Evolutionary conservation across 139 green algal genomes (phyloP).

Genomic region (Eudorina sp.): DNA sequence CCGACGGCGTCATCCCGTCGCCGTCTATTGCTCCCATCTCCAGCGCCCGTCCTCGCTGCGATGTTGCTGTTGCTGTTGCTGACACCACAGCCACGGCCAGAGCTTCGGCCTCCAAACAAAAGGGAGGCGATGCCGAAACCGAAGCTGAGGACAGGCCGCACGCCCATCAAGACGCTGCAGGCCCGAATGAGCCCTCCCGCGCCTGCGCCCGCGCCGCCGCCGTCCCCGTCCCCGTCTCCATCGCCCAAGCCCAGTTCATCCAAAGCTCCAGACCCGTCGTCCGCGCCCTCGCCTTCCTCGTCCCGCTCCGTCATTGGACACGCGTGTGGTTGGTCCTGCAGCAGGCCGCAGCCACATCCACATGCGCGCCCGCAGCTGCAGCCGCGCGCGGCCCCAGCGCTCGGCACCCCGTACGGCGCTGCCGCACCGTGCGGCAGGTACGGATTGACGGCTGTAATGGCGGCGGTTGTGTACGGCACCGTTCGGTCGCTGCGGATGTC

Average conservation of each 20-base stretch:
- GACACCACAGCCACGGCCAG: background rate
- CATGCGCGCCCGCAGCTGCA: background rate
- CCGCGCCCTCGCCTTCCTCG: background rate
- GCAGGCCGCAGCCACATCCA: background rate
- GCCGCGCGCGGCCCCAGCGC: background rate
- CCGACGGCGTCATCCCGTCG: too few relatives aligned
- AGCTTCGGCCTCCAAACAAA: background rate
- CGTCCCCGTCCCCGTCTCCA: background rate
- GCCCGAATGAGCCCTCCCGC: background rate
- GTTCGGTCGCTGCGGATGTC: conserved; percentile 50
- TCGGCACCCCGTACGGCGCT: background rate
- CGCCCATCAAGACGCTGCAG: background rate
- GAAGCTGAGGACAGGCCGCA: background rate
- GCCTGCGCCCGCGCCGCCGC: background rate
- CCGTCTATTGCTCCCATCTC: too few relatives aligned
- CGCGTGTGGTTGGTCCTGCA: too few relatives aligned
- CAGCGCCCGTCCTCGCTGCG: too few relatives aligned
- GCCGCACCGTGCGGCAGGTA: conserved; percentile 2
- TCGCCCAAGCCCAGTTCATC: background rate
- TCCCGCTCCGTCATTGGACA: background rate
- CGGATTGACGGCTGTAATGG: conserved; percentile 25
- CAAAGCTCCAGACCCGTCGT: background rate
- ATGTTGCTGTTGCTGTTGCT: too few relatives aligned
- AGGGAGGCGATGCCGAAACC: background rate
- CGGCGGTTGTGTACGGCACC: conserved; percentile 51